Base-by-base conservation (phyloP, 345 rosid species). In the Pugionium cornutum region DNA sequence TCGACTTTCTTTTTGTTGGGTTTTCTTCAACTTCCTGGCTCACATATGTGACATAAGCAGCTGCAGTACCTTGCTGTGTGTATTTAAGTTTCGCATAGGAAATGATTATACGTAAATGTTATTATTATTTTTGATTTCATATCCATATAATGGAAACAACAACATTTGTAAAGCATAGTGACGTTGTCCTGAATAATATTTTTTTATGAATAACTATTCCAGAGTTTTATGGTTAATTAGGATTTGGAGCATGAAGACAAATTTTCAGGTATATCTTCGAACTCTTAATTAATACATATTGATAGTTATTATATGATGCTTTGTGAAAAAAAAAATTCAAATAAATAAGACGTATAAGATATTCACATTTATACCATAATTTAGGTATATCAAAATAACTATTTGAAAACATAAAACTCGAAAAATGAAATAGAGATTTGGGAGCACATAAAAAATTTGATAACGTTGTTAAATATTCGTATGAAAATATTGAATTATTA, bases 11-110 rank as follows among this genome's bases (percentile, higher is more conserved):
- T 58, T 58, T 65, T 58, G 48, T 57, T 60, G 62, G 34, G 35
- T 27, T 58, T 65, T 58, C 65, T 56, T 57, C 45, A 56, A 71
- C 64, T 39, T 71, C 53, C 64, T 48, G 64, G 53, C 53, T 41
- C 59, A 48, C 47, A 64, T 28, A 50, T 51, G 28, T 64, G 65
- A 72, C 60, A 64, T 57, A 72, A 48, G 51, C 64, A 55, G 53
- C 18, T 62, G 44, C 64, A n/a, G 42, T 54, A 57, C 41, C 44
- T 46, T 63, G 8, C 46, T 56, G 39, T 56, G 37, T 64, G 8
- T 64, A 64, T 28, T 43, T 34, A 35, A 46, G 32, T 60, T 69
- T 64, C 58, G 59, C 41, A 9, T 57, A 63, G 9, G 41, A 48
- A 32, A 70, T 7, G n/a, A 55, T 55, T 63, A 32, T 37, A 53